Evolutionary conservation across 2,329 filamentous ascomycete genomes (phyloP), one percentile per base, ranked within the genome.

Genomic region (Claviceps sorghi): DNA sequence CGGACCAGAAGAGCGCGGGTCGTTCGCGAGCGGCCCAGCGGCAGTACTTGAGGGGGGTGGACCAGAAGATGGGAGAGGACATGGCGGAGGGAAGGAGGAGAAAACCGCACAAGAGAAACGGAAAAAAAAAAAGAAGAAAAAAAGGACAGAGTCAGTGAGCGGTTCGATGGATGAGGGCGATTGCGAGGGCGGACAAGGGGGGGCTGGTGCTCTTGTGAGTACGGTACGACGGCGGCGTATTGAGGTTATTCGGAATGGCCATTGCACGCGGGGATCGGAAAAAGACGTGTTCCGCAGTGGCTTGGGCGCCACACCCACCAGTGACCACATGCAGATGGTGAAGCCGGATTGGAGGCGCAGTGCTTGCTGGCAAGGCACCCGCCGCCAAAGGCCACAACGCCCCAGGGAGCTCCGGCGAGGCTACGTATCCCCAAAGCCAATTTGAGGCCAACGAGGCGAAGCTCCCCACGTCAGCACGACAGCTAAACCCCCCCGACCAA

Each of bases 1-100:
- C 73, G 61, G 87, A 88, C 79, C 82, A 97, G 77, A 96, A 95
- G 73, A 89, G 85, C 54, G 89, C 89, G 50, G 93, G 93, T 68
- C 86, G 86, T 70, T 93, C 84, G 72, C 88, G 84, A 49, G 86
- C 78, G 51, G 89, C 83, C 88, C 90, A 97, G 70, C 84, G 84
- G 63, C 86, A 72, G 81, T 95, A 97, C 62, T 82, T 82, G 67
- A 94, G 64, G 58, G 93, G 93, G 54, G 79, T 77, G 59, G 81
- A 78, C 82, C 85, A 96, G 84, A 98, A 96, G 61, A 88, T 84
- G 52, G 78, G 75, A 55, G 76, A 61, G 57, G 79, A 77, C 84
- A 89, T 89, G 57, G 22, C 65, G 65, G 56, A 52, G 53, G 55
- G 57, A 38, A 26, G 13, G 8, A 13, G 19, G 13, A 26, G 3